phyloP scores from a whole-genome alignment of 2,329 filamentous ascomycete genomes.

The Alternaria novae-zelandiae region DNA sequence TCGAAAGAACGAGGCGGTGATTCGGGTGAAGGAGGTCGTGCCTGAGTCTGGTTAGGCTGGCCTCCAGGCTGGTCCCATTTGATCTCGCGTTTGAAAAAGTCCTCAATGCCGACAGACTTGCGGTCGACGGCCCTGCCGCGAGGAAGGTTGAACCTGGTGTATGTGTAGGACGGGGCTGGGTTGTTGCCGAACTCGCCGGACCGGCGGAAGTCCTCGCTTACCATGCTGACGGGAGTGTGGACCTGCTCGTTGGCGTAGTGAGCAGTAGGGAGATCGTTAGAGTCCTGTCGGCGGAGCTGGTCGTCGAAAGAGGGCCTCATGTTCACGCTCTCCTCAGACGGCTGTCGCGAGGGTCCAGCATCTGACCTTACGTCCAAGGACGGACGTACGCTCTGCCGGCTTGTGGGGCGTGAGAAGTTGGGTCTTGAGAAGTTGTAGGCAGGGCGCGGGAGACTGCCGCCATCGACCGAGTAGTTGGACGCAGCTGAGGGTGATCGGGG shows the following conservation, averaged over 20 bases:
- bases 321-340: slow-evolving; percentile 44
- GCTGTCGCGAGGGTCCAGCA: slow-evolving; percentile 45
- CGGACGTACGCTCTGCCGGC: slow-evolving; percentile 68
- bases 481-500: slow-evolving; percentile 82
- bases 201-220: slow-evolving; percentile 71
- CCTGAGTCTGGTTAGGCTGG: slow-evolving; percentile 42
- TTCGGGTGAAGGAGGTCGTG: slow-evolving; percentile 47
- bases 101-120: slow-evolving; percentile 48
- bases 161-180: slow-evolving; percentile 77
- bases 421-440: slow-evolving; percentile 77
- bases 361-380: slow-evolving; percentile 46
- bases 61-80: slow-evolving; percentile 63
- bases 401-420: slow-evolving; percentile 93
- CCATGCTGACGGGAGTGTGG: slow-evolving; percentile 75
- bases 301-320: slow-evolving; percentile 50
- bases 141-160: slow-evolving; percentile 83
- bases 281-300: slow-evolving; percentile 48
- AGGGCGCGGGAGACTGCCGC: slow-evolving; percentile 67
- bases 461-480: slow-evolving; percentile 76
- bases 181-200: slow-evolving; percentile 57
- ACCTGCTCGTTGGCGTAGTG: slow-evolving; percentile 68
- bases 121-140: slow-evolving; percentile 81
- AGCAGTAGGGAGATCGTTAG: slow-evolving; percentile 60
- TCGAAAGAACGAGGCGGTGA: slow-evolving; percentile 49
- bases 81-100: slow-evolving; percentile 57